Evolutionary conservation across 805 yeast species (phyloP).

Genomic region (Candida mattraensis): DNA sequence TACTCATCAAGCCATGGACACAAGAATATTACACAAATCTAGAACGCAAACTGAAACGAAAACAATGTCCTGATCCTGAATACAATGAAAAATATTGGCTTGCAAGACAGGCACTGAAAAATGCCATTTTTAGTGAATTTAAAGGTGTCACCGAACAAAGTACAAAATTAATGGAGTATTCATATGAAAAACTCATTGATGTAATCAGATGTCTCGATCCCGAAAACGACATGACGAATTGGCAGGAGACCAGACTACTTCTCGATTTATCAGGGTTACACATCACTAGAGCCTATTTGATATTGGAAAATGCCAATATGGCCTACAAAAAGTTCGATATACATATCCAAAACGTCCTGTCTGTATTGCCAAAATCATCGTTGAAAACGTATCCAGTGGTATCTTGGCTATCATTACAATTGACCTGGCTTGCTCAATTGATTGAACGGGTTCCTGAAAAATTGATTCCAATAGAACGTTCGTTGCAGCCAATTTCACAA

Average conservation of each 20-base stretch:
- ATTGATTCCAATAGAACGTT: slow-evolving; percentile 38
- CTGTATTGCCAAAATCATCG: slow-evolving; percentile 34
- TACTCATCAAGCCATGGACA: slow-evolving; percentile 40
- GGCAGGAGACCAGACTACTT: slow-evolving; percentile 48
- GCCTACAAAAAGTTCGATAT: slow-evolving; percentile 65
- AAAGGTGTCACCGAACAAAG: slow-evolving; percentile 47
- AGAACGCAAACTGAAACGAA: slow-evolving; percentile 42
- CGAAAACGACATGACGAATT: slow-evolving; percentile 26
- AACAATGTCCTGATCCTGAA: slow-evolving; percentile 30
- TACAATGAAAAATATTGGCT: slow-evolving; percentile 39
- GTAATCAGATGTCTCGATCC: slow-evolving; percentile 32
- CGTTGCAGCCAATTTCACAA: slow-evolving; percentile 33
- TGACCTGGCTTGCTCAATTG: slow-evolving; percentile 63
- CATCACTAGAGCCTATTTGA: slow-evolving; percentile 59
- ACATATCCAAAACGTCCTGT: slow-evolving; percentile 56
- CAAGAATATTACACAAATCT: slow-evolving; percentile 44
- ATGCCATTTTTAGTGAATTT: slow-evolving; percentile 50
- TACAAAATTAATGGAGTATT: slow-evolving; percentile 48
- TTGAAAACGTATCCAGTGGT: slow-evolving; percentile 30
- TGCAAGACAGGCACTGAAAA: slow-evolving; percentile 51
- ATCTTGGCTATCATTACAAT: slow-evolving; percentile 64
- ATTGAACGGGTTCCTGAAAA: slow-evolving; percentile 46
- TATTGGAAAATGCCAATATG: slow-evolving; percentile 53
- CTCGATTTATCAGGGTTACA: slow-evolving; percentile 64
- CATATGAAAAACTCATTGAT: slow-evolving; percentile 51